A percentile compares a stretch with the other conserved stretches of the same genome.
phyloP scores from a whole-genome alignment of 1,284 basidiomycete species.

The Cryptococcus wingfieldii region DNA sequence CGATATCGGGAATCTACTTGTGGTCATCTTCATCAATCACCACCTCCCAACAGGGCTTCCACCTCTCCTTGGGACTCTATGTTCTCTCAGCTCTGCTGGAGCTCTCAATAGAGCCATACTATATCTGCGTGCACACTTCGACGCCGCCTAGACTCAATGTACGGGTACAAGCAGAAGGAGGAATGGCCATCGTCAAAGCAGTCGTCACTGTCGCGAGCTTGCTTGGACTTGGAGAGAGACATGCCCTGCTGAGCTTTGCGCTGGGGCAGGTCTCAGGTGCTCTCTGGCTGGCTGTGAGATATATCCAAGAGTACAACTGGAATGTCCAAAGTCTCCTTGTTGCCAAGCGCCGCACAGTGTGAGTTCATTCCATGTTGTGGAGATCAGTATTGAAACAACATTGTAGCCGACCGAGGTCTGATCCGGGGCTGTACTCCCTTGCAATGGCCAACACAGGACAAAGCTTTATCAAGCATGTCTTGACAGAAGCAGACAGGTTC shows the following conservation, averaged over 20 bases:
- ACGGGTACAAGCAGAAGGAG: constrained; percentile 75
- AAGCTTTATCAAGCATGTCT: constrained; percentile 76
- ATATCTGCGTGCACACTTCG: constrained; percentile 69
- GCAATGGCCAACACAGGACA: constrained; percentile 61
- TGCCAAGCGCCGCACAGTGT: not conserved
- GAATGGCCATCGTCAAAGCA: constrained; percentile 71
- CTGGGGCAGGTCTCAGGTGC: constrained; percentile 72
- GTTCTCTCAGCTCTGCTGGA: constrained; percentile 68
- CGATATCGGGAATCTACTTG: constrained; percentile 56
- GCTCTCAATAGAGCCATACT: constrained; percentile 74
- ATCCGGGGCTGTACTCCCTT: constrained; percentile 19
- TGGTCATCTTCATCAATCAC: constrained; percentile 55
- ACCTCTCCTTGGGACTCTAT: constrained; percentile 63
- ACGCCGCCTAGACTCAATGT: constrained; percentile 55
- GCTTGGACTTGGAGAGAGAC: constrained; percentile 52
- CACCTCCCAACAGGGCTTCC: constrained; percentile 61
- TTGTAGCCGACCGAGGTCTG: constrained; percentile 16
- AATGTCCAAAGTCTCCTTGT: constrained; percentile 9
- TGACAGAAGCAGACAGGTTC: constrained; percentile 94
- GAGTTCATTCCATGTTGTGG: no score
- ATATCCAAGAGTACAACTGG: constrained; percentile 29
- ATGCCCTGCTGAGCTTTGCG: constrained; percentile 75
- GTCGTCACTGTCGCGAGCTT: constrained; percentile 61
- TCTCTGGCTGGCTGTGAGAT: constrained; percentile 46
- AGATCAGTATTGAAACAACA: not conserved